Percentiles rank a stretch among this genome's conserved stretches.
These are phyloP conservation scores for Arabidopsis arenosa DNA, from an alignment of 345 rosid species.

Conservation along the genomic window DNA sequence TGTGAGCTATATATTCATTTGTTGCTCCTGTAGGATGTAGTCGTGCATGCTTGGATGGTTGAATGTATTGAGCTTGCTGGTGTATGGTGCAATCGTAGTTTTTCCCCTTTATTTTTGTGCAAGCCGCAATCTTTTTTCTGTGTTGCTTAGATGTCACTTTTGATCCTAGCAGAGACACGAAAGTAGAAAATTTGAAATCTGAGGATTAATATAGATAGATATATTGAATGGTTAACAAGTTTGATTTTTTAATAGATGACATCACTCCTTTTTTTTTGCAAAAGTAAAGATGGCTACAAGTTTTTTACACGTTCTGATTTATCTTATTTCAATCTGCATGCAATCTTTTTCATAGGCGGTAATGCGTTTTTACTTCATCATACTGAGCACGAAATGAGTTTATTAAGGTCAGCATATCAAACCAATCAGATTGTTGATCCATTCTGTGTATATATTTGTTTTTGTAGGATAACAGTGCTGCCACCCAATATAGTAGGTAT, in stretches of 20 bases:
- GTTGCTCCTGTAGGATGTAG: conserved; percentile 23
- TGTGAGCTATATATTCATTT: conserved; percentile 25
- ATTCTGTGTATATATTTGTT: conserved; percentile 19
- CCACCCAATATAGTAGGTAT: conserved; percentile 78
- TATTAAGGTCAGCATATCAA: neutral
- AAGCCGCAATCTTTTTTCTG: conserved; percentile 6
- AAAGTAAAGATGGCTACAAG: neutral
- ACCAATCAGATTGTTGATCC: conserved; percentile 18
- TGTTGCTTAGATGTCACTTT: conserved; percentile 26
- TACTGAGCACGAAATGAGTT: conserved; percentile 3
- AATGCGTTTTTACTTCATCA: conserved; percentile 1
- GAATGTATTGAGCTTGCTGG: conserved; percentile 30
- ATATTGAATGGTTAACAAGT: conserved; percentile 7
- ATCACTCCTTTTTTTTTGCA: neutral
- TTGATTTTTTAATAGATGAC: neutral
- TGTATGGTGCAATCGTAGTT: conserved; percentile 6
- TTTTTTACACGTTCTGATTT: conserved; percentile 9
- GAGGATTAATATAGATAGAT: neutral
- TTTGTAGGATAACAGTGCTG: conserved; percentile 72
- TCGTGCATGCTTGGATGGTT: conserved; percentile 27
- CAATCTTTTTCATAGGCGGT: conserved; percentile 1
- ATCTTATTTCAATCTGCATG: neutral
- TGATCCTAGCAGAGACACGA: conserved; percentile 7
- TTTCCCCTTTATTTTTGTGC: neutral
- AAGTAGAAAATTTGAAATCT: conserved; percentile 5